Percentiles rank a stretch among this genome's conserved stretches.
Conservation (phyloP, 371 early-diverging fungal species). For the Coemansia sp. region DNA sequence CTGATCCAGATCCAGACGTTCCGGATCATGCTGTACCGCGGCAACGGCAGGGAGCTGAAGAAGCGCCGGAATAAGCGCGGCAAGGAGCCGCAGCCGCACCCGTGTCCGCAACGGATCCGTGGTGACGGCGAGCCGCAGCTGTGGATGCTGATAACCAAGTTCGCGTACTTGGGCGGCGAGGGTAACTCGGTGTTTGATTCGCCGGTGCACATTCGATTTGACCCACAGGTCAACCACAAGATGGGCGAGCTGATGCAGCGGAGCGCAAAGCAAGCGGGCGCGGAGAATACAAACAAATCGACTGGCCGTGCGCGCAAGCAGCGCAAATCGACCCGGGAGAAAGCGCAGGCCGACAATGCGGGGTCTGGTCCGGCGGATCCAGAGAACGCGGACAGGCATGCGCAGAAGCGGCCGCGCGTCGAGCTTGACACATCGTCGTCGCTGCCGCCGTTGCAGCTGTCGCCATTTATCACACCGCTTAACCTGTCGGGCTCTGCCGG, state of each 20-base stretch:
- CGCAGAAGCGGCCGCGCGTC: neutral
- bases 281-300: neutral
- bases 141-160: constrained; percentile 36
- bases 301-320: neutral
- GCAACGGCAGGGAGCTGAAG: neutral
- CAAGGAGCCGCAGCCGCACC: neutral
- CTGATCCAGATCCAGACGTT: constrained; percentile 16
- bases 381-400: neutral
- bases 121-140: constrained; percentile 20
- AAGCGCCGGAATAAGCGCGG: neutral
- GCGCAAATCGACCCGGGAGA: neutral
- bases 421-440: neutral
- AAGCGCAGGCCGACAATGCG: neutral
- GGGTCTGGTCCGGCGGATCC: neutral
- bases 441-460: neutral
- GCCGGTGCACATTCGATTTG: constrained; percentile 14
- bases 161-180: constrained; percentile 30
- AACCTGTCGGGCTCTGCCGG: neutral
- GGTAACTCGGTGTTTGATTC: constrained; percentile 30
- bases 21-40: constrained; percentile 11
- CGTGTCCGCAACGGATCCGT: constrained; percentile 18
- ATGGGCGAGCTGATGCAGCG: neutral
- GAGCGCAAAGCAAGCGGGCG: neutral
- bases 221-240: constrained; percentile 4
- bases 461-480: neutral